Evolutionary conservation across 2,329 filamentous ascomycete species (phyloP).

Genomic region (Venturia effusa): DNA sequence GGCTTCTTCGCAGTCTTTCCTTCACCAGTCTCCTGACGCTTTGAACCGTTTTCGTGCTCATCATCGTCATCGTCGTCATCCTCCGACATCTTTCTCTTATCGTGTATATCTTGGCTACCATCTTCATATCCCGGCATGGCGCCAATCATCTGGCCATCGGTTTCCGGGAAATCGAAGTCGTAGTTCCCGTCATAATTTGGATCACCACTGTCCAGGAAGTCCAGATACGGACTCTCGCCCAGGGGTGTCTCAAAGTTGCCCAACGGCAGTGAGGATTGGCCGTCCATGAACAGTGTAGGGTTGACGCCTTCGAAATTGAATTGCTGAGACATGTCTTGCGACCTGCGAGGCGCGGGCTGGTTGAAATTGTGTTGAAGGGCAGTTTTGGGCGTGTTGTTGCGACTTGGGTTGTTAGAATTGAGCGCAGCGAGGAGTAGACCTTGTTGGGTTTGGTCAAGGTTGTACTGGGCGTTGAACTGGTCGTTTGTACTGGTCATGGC

Average conservation of each 20-base stretch:
- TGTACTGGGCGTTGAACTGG: constrained; percentile 27
- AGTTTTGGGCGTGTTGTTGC: constrained; percentile 15
- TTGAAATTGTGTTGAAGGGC: constrained; percentile 16
- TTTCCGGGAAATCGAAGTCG: constrained; percentile 57
- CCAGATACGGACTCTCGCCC: constrained; percentile 71
- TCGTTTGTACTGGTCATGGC: constrained; percentile 7
- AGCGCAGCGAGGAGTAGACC: constrained; percentile 37
- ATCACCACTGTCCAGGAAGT: constrained; percentile 56
- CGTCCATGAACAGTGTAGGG: constrained; percentile 17
- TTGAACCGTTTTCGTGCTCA: constrained; percentile 51
- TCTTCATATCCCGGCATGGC: constrained; percentile 51
- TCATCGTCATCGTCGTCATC: constrained; percentile 51
- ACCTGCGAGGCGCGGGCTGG: neutral
- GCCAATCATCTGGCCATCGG: constrained; percentile 59
- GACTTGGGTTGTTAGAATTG: constrained; percentile 31
- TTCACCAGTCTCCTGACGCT: constrained; percentile 63
- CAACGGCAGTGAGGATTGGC: neutral
- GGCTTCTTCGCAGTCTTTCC: constrained; percentile 91
- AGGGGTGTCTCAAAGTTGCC: constrained; percentile 39
- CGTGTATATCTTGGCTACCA: constrained; percentile 19
- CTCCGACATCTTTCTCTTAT: constrained; percentile 63
- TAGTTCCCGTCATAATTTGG: constrained; percentile 31
- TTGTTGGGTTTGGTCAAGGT: constrained; percentile 36
- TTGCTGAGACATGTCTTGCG: constrained; percentile 15
- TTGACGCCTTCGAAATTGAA: constrained; percentile 25